A percentile compares a stretch with the other conserved stretches of the same genome.
These are phyloP conservation scores for Annona cherimola DNA, from an alignment of 164 flowering plant genomes.

Conservation along the genomic window DNA sequence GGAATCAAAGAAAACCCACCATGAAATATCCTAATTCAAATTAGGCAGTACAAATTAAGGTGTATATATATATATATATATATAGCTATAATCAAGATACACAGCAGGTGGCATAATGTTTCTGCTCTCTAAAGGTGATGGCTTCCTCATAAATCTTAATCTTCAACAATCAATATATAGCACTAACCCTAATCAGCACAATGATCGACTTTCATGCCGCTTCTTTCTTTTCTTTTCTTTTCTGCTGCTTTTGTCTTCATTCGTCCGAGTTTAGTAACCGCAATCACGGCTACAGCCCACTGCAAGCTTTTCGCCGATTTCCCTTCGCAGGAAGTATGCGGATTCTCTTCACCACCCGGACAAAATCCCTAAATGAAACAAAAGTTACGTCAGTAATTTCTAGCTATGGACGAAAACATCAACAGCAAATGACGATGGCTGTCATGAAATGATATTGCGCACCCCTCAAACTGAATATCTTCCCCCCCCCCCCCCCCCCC, in stretches of 20 bases:
- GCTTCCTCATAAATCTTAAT: not conserved
- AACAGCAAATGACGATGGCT: not conserved
- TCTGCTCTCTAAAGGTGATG: not conserved
- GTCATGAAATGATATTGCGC: not conserved
- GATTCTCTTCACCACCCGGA: constrained; percentile 73
- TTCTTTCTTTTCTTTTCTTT: not conserved
- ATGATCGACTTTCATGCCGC: not conserved
- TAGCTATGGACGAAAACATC: not conserved
- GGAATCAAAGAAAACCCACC: too few relatives aligned
- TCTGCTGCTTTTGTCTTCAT: not conserved
- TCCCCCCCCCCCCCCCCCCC: not conserved
- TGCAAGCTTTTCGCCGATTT: constrained; percentile 35
- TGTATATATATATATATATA: too few relatives aligned
- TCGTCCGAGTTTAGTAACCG: not conserved
- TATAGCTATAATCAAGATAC: too few relatives aligned
- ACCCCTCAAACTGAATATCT: not conserved
- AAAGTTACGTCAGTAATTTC: too few relatives aligned
- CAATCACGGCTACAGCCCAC: not conserved
- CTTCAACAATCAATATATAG: not conserved
- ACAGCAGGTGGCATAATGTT: not conserved
- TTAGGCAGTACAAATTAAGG: too few relatives aligned
- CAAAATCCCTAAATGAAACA: constrained; percentile 74
- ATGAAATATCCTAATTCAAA: too few relatives aligned
- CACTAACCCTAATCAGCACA: not conserved
- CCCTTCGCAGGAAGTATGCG: constrained; percentile 62